These are phyloP conservation scores for Cavenderia fasciculata DNA, from an alignment of 78 protist species.

Conservation along the genomic window DNA sequence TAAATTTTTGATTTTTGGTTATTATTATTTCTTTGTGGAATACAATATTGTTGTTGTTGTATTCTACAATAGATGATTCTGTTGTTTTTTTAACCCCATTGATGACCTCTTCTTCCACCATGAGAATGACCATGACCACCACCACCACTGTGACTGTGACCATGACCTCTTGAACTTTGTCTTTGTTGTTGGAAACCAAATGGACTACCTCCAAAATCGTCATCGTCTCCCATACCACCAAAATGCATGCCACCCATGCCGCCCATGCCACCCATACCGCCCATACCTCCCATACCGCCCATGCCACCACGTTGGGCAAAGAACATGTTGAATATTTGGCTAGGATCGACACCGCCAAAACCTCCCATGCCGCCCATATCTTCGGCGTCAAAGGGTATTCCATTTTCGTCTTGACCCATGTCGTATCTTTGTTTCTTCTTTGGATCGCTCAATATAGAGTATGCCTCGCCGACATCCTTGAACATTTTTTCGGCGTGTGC, in stretches of 20 bases:
- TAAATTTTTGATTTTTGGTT: not conserved
- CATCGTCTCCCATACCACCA: constrained; percentile 51
- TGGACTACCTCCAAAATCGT: constrained; percentile 1
- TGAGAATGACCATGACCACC: not conserved
- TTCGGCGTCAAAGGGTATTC: constrained; percentile 43
- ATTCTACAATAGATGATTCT: too few species aligned
- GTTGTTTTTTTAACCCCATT: not conserved
- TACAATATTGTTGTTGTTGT: not conserved
- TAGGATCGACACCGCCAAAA: constrained; percentile 21
- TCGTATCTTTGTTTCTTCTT: constrained; percentile 83
- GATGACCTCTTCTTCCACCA: not conserved
- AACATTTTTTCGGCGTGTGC: constrained; percentile 76
- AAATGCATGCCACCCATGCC: constrained; percentile 33
- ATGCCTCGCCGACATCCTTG: constrained; percentile 88
- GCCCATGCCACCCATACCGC: constrained; percentile 56
- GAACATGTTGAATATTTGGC: constrained; percentile 47
- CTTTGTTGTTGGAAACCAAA: too few species aligned
- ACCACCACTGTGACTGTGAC: constrained; percentile 3
- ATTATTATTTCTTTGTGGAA: not conserved
- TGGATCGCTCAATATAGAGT: constrained; percentile 76
- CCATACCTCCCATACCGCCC: constrained; percentile 71
- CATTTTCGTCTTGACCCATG: constrained; percentile 72
- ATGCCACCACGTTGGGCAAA: not conserved
- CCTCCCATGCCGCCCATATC: constrained; percentile 38
- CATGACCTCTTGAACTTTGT: too few species aligned